Conservation (phyloP, 768 basidiomycete genomes). For the Amanita inopinata region DNA sequence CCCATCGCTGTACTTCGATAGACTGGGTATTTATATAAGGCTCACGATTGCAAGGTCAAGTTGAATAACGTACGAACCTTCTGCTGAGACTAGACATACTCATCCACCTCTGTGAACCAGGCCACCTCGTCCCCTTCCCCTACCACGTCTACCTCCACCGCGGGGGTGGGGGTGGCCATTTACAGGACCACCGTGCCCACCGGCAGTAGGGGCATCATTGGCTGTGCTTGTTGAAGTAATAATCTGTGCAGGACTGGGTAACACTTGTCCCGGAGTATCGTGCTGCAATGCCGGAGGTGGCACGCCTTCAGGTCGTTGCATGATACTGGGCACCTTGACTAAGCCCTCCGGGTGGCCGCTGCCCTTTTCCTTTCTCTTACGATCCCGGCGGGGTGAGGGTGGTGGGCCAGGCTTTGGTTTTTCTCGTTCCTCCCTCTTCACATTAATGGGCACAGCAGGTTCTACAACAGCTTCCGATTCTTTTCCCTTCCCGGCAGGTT, state of each 20-base stretch:
- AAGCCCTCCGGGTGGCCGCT: constrained; percentile 1
- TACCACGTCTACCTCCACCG: constrained; percentile 3
- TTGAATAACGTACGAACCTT: too few species aligned
- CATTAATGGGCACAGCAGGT: constrained; percentile 5
- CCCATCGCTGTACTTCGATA: too few species aligned
- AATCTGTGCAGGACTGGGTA: constrained; percentile 3
- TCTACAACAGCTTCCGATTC: constrained; percentile 5
- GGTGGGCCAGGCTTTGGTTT: background rate
- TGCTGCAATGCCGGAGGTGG: constrained; percentile 4
- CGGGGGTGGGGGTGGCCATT: background rate
- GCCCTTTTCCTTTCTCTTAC: constrained; percentile 2
- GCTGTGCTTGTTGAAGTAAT: background rate
- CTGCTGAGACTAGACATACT: too few species aligned
- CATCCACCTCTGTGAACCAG: constrained; percentile 5
- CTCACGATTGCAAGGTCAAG: too few species aligned
- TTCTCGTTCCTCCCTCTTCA: background rate
- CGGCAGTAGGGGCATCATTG: background rate
- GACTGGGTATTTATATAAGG: too few species aligned
- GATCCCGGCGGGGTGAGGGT: constrained; percentile 4
- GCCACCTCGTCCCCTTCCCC: constrained; percentile 5
- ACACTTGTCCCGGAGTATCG: constrained; percentile 4
- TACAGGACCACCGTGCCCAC: background rate
- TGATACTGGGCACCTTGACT: constrained; percentile 7
- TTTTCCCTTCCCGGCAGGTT: constrained; percentile 14
- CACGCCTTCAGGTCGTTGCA: constrained; percentile 9